Percentiles rank a stretch among this genome's conserved stretches.
Conservation (phyloP, 352 stramenopile species). For the Phytophthora cajani region DNA sequence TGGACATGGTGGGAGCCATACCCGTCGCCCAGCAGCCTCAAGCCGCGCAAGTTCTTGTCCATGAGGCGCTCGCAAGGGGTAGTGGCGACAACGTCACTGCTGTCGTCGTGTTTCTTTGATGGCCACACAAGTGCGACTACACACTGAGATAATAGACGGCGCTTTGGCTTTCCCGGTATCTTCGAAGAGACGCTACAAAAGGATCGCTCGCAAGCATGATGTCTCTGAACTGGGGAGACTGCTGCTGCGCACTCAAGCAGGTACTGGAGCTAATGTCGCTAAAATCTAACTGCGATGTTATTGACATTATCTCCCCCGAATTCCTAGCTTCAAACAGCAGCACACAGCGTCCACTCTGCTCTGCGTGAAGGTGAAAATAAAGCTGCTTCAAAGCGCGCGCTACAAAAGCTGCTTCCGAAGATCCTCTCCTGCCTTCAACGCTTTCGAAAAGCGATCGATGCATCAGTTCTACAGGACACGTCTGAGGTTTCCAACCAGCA, state of each 20-base stretch:
- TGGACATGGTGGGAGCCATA: constrained; percentile 65
- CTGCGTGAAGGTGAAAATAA: background rate
- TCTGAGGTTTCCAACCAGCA: background rate
- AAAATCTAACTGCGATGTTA: background rate
- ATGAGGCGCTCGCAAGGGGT: constrained; percentile 57
- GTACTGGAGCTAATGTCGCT: constrained; percentile 4
- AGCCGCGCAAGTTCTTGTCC: constrained; percentile 63
- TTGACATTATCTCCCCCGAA: constrained; percentile 2
- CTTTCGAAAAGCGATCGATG: constrained; percentile 32
- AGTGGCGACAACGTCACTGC: constrained; percentile 84
- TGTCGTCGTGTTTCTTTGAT: constrained; percentile 76
- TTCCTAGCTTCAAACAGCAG: constrained; percentile 36
- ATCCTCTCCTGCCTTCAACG: constrained; percentile 34
- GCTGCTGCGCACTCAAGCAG: constrained; percentile 36
- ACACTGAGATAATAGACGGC: constrained; percentile 9
- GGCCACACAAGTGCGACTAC: background rate
- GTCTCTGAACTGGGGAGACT: constrained; percentile 28
- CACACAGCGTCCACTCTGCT: constrained; percentile 18
- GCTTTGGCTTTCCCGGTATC: background rate
- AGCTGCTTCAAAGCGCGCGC: constrained; percentile 4
- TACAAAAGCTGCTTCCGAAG: constrained; percentile 15
- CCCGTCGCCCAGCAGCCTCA: constrained; percentile 39
- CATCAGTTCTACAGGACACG: constrained; percentile 12
- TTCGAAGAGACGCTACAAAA: constrained; percentile 18
- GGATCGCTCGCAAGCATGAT: constrained; percentile 6